Percentiles rank a stretch among this genome's conserved stretches.
Conservation (phyloP, 345 rosid genomes). For the Anacardium occidentale region DNA sequence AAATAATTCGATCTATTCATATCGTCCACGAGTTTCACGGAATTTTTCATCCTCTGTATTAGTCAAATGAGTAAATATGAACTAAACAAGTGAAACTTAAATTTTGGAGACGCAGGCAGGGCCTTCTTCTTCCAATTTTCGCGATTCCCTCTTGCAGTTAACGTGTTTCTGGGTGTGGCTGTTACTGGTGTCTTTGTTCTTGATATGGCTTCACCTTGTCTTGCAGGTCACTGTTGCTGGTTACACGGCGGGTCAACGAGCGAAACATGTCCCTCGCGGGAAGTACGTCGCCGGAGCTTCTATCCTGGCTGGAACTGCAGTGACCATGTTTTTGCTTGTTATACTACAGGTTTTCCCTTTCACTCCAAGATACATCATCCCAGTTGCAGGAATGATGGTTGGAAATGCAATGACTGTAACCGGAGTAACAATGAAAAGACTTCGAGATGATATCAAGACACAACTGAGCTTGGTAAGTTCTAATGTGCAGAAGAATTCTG, state of each 20-base stretch:
- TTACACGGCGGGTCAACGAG: constrained; percentile 82
- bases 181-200: neutral
- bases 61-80: neutral
- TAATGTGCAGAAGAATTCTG: neutral
- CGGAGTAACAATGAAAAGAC: constrained; percentile 91
- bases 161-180: neutral
- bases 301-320: constrained; percentile 60
- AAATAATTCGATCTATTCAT: neutral
- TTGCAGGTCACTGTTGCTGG: constrained; percentile 76
- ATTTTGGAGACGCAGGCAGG: neutral
- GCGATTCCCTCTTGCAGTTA: neutral
- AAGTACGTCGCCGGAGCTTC: constrained; percentile 73
- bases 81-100: neutral
- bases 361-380: constrained; percentile 88
- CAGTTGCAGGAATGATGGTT: constrained; percentile 94
- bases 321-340: constrained; percentile 69
- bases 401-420: constrained; percentile 91
- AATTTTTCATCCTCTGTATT: neutral
- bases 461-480: constrained; percentile 60
- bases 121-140: neutral
- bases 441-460: constrained; percentile 76
- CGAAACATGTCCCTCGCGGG: constrained; percentile 77
- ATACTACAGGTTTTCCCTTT: constrained; percentile 77
- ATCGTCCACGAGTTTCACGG: no score
- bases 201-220: neutral